Base-by-base conservation (phyloP, 2,329 filamentous ascomycete species). In the Arachnopeziza araneosa region DNA sequence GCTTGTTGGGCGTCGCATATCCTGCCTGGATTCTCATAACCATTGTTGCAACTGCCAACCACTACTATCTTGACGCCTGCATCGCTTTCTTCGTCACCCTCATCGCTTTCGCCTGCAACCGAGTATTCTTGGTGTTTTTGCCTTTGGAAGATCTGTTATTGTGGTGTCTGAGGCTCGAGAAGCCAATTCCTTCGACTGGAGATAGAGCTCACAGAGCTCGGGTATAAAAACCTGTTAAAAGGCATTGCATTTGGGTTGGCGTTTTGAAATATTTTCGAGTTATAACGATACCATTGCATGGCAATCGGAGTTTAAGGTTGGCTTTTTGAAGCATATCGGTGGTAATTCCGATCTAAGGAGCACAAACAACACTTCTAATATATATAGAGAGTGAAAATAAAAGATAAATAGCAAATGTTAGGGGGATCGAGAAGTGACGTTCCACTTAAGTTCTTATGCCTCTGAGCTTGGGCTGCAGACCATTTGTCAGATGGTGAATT, bases 41-140 rank as follows among this genome's bases (percentile, higher is more conserved):
- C 0, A 83, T 83, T 61, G 77, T 83, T 12, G 79, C 79, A 19
- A 83, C 80, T 0, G 80, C 80, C 23, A 83, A 83, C 63, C 80
- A 82, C 66, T 83, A 82, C 66, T 81, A 77, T 67, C 74, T 82
- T 61, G 80, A 83, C 64, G 80, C 80, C 0, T 70, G 76, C 26
- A 74, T 79, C 2, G 79, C 79, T 1, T 77, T 76, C 0, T 72
- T 76, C 52, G 79, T 79, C 24, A 78, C 78, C 1, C 70, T 75
- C 6, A 57, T 79, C n/a, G 75, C 76, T 1, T 80, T 79, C 60
- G 44, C 75, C 8, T 76, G 75, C 63, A 83, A 83, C 67, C 72
- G 75, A 63, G 66, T 81, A 4, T 82, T 81, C 69, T 74, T 77
- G 62, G 72, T 78, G 6, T 75, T 82, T 24, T 69, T 82, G 8